Conservation (phyloP, 306 rosid species). For the Cucurbita argyrosperma region DNA sequence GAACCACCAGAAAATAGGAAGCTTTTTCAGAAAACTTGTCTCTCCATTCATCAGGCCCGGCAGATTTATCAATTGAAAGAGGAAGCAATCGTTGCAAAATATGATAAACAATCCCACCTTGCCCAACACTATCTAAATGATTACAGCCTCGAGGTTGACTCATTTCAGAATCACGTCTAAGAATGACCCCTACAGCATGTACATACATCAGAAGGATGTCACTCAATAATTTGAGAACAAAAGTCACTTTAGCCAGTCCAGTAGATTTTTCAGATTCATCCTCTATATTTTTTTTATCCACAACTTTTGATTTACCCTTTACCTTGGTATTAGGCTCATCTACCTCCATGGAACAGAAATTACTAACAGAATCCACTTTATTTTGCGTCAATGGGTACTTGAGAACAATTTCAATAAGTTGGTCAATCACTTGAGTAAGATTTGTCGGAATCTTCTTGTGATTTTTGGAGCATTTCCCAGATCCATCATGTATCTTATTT, state of each 20-base stretch:
- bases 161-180: slow-evolving; percentile 81
- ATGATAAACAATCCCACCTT: slow-evolving; percentile 66
- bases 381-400: slow-evolving; percentile 49
- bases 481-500: slow-evolving; percentile 64
- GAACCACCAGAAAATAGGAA: slow-evolving; percentile 80
- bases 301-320: slow-evolving; percentile 92
- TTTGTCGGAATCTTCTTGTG: slow-evolving; percentile 86
- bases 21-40: slow-evolving; percentile 86
- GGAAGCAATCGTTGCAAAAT: slow-evolving; percentile 68
- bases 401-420: slow-evolving; percentile 85
- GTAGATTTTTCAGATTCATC: slow-evolving; percentile 75
- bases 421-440: slow-evolving; percentile 91
- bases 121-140: slow-evolving; percentile 49
- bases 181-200: slow-evolving; percentile 85
- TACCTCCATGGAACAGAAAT: slow-evolving; percentile 61
- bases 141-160: slow-evolving; percentile 65
- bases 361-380: slow-evolving; percentile 36
- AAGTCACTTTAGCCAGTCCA: slow-evolving; percentile 84
- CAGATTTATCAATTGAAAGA: slow-evolving; percentile 66
- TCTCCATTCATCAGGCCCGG: slow-evolving; percentile 98
- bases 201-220: slow-evolving; percentile 92
- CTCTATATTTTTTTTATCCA: slow-evolving; percentile 39
- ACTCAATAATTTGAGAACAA: slow-evolving; percentile 84
- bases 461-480: slow-evolving; percentile 63
- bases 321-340: slow-evolving; percentile 82